These are phyloP conservation scores for Lonicera japonica DNA, from an alignment of 129 eudicot species.

Conservation along the genomic window DNA sequence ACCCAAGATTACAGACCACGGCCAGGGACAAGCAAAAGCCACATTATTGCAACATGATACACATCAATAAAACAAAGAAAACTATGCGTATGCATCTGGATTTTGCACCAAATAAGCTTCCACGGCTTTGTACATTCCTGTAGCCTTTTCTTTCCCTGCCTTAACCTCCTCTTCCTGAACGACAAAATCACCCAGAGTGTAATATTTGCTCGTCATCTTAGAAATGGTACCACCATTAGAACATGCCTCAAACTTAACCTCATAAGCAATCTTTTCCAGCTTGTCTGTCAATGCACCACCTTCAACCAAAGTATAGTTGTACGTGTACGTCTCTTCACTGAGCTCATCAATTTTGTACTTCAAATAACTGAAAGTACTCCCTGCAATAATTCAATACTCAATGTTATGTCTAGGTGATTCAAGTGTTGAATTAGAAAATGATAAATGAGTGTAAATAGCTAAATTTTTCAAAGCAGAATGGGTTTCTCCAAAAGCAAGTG, in stretches of 20 bases:
- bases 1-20: too few relatives aligned
- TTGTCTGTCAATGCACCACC: slow-evolving; percentile 27
- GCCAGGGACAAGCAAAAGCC: too few relatives aligned
- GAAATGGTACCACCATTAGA: slow-evolving; percentile 24
- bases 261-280: slow-evolving; percentile 28
- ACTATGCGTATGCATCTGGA: slow-evolving; percentile 26
- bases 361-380: background rate
- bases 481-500: background rate
- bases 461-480: too few relatives aligned
- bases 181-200: slow-evolving; percentile 25
- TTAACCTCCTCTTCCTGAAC: slow-evolving; percentile 29
- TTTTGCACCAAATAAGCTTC: slow-evolving; percentile 35
- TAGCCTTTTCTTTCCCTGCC: slow-evolving; percentile 28
- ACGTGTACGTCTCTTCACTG: slow-evolving; percentile 19
- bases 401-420: too few relatives aligned
- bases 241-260: slow-evolving; percentile 21
- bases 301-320: slow-evolving; percentile 34
- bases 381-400: slow-evolving; percentile 7
- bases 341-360: slow-evolving; percentile 27
- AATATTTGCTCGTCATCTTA: slow-evolving; percentile 26
- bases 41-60: too few relatives aligned
- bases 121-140: slow-evolving; percentile 37
- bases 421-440: too few relatives aligned
- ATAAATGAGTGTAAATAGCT: too few relatives aligned
- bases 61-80: background rate